Evolutionary conservation across 208 protist species (phyloP).

Genomic region (Acanthamoeba triangularis): DNA sequence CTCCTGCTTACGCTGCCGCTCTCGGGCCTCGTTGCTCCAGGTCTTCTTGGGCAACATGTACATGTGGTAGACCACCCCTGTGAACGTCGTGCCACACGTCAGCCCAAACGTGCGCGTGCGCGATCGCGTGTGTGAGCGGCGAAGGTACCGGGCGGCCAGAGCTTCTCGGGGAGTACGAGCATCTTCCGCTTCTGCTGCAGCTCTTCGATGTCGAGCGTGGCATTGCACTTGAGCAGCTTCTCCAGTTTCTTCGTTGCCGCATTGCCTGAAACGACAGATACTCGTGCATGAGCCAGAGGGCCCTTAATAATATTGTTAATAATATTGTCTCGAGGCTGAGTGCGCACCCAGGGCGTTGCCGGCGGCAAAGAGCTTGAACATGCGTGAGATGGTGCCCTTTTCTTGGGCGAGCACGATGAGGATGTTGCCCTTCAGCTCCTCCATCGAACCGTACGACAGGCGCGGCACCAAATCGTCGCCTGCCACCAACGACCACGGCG

Average conservation of each 20-base stretch:
- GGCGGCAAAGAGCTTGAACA: constrained; percentile 80
- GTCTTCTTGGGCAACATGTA: constrained; percentile 8
- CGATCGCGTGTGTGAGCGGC: background rate
- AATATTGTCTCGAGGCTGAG: background rate
- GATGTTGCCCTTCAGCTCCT: constrained; percentile 77
- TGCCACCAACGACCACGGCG: background rate
- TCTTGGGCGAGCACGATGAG: constrained; percentile 74
- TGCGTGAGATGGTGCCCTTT: constrained; percentile 58
- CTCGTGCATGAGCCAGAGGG: background rate
- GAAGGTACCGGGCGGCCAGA: constrained; percentile 45
- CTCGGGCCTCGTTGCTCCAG: background rate
- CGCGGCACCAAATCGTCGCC: constrained; percentile 62
- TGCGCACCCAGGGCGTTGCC: constrained; percentile 42
- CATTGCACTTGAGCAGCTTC: constrained; percentile 33
- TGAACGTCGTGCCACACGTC: background rate
- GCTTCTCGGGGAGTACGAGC: constrained; percentile 35
- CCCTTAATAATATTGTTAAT: background rate
- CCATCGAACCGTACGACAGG: constrained; percentile 71
- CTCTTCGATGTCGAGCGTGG: background rate
- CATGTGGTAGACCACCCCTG: constrained; percentile 55
- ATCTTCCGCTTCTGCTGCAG: constrained; percentile 1
- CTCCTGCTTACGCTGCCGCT: constrained; percentile 21
- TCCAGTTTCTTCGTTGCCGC: constrained; percentile 61
- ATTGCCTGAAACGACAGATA: background rate
- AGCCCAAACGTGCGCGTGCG: background rate